Evolutionary conservation across 208 protist genomes (phyloP), one percentile per base, ranked within the genome.

Genomic region (Crithidia sp.): DNA sequence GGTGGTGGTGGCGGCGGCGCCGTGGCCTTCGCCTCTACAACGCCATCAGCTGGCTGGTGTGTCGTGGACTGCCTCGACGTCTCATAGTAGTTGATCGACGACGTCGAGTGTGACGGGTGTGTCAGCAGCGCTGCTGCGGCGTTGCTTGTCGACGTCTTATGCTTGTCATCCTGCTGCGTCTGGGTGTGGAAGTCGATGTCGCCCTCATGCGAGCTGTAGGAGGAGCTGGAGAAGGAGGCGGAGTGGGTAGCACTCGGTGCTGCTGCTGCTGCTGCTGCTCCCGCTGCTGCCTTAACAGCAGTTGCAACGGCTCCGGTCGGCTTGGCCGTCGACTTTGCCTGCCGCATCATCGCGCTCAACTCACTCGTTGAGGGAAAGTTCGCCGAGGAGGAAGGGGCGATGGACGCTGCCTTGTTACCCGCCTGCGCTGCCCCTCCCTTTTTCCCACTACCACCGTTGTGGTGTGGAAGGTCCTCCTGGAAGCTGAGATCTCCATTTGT

Each of bases 71-170:
- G 49, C 19, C 7, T 45, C 53, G 56, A 62, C 14, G 66, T 39
- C 37, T 52, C 54, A 13, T 28, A 41, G 55, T 54, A 71, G 66
- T 49, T 49, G 41, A 55, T 62, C n/a, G 66, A 71, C n/a, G 66
- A 54, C 13, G 54, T 37, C 28, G 67, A 43, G 39, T 57, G 67
- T 10, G 54, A 62, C 49, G 3, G 3, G 36, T 50, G 57, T 0
- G 57, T 4, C 43, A 16, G 16, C 56, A 37, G 43, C 19, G 52
- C 28, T 2, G 28, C 39, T 28, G 37, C 67, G 14, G 17, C 44
- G 4, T 14, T 54, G 43, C 55, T 16, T 16, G 56, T 39, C 7
- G 61, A 5, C 19, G 55, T 64, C 16, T 40, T 54, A 2, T 59
- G 49, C 50, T 12, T 7, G 12, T 17, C 50, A 14, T 55, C 50